A percentile compares a stretch with the other conserved stretches of the same genome.
phyloP scores from a whole-genome alignment of 768 basidiomycete species.

The Boletus rufocinnamomeus region DNA sequence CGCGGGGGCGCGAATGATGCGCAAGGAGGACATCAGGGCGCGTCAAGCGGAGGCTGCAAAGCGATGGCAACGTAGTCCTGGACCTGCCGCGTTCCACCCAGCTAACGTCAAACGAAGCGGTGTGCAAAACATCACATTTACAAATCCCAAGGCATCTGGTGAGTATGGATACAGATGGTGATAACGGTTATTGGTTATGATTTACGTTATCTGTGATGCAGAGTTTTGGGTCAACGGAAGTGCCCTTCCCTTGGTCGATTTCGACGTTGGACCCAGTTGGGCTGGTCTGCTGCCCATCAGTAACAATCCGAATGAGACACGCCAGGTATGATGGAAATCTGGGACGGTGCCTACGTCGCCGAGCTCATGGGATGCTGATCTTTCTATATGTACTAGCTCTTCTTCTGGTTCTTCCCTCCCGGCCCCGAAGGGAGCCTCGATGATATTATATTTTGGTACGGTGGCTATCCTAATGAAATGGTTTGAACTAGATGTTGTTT shows the following conservation, averaged over 20 bases:
- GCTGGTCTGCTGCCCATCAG: constrained; percentile 75
- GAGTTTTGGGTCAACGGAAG: constrained; percentile 73
- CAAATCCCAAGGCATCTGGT: constrained; percentile 66
- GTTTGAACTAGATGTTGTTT: neutral
- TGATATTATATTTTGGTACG: constrained; percentile 74
- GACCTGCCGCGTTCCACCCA: neutral
- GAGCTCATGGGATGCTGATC: neutral
- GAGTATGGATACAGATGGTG: constrained; percentile 3
- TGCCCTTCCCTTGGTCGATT: constrained; percentile 66
- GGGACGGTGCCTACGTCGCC: too few relatives aligned
- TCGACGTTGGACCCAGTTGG: constrained; percentile 77
- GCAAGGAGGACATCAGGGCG: constrained; percentile 45
- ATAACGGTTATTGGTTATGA: neutral
- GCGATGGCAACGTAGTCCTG: constrained; percentile 31
- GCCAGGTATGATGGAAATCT: constrained; percentile 46
- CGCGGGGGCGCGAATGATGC: constrained; percentile 25
- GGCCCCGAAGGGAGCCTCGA: constrained; percentile 70
- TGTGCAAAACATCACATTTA: constrained; percentile 70
- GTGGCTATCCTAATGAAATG: neutral
- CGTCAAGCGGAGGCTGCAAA: constrained; percentile 52
- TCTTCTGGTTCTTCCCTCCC: constrained; percentile 86
- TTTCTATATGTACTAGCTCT: constrained; percentile 51
- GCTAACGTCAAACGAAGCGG: constrained; percentile 11
- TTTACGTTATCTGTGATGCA: constrained; percentile 22
- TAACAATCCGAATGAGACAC: constrained; percentile 56